Evolutionary conservation across 2,329 filamentous ascomycete species (phyloP).

Genomic region (Talaromyces pinophilus): DNA sequence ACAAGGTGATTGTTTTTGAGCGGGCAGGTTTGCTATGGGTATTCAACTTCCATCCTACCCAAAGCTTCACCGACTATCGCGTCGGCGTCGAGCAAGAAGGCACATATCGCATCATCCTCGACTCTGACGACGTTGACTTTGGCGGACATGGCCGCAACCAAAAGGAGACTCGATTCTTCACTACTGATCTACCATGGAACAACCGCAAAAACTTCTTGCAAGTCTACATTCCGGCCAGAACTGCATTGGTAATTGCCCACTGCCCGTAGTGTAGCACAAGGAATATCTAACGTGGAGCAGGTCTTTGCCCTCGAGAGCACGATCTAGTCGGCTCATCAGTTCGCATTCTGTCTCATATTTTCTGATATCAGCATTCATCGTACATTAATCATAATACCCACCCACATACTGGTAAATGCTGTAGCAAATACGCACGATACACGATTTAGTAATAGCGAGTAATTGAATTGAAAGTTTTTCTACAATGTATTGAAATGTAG

Average conservation of each 20-base stretch:
- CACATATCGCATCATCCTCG: constrained; percentile 83
- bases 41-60: constrained; percentile 89
- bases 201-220: constrained; percentile 85
- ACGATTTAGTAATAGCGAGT: constrained; percentile 15
- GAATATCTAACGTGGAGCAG: constrained; percentile 13
- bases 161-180: constrained; percentile 84
- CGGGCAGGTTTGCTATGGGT: constrained; percentile 85
- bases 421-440: background rate
- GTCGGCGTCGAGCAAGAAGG: constrained; percentile 83
- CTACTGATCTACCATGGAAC: constrained; percentile 88
- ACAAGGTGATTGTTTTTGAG: constrained; percentile 97
- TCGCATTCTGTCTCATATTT: background rate
- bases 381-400: constrained; percentile 7
- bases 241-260: constrained; percentile 68
- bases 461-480: background rate
- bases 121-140: constrained; percentile 73
- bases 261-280: background rate
- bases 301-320: constrained; percentile 22
- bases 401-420: constrained; percentile 1
- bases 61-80: constrained; percentile 88
- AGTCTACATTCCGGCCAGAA: constrained; percentile 82
- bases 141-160: constrained; percentile 80
- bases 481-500: background rate
- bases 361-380: background rate
- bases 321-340: background rate